A percentile compares a stretch with the other conserved stretches of the same genome.
Conservation (phyloP, 257 asterid species). For the Nemophila menziesii region DNA sequence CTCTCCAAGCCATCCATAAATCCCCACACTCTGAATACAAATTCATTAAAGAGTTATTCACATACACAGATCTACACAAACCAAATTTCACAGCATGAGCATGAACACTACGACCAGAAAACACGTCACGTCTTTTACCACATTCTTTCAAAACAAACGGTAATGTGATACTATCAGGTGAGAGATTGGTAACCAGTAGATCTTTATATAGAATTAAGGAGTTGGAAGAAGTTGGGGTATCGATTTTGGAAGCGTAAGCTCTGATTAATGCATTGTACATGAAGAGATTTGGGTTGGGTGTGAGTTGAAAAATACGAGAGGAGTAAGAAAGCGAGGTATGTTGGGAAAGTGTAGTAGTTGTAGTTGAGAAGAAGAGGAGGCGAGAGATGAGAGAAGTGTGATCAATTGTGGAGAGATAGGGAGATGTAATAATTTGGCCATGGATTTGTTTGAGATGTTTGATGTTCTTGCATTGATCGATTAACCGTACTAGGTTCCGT, state of each 20-base stretch:
- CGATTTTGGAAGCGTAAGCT: slow-evolving; percentile 38
- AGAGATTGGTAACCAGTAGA: slow-evolving; percentile 25
- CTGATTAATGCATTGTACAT: slow-evolving; percentile 62
- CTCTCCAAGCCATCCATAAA: slow-evolving; percentile 41
- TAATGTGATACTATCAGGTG: slow-evolving; percentile 49
- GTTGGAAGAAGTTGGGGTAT: slow-evolving; percentile 23
- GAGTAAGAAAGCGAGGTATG: slow-evolving; percentile 36
- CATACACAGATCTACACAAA: slow-evolving; percentile 34
- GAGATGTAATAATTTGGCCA: slow-evolving; percentile 35
- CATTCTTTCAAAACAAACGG: slow-evolving; percentile 69
- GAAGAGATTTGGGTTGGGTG: slow-evolving; percentile 35
- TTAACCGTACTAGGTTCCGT: slow-evolving; percentile 7
- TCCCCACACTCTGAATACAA: slow-evolving; percentile 40
- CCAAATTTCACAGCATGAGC: slow-evolving; percentile 44
- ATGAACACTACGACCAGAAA: slow-evolving; percentile 42
- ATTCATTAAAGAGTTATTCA: slow-evolving; percentile 48
- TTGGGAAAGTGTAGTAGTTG: slow-evolving; percentile 12
- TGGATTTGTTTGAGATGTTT: slow-evolving; percentile 47
- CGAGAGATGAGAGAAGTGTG: slow-evolving; percentile 50
- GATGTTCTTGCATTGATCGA: slow-evolving; percentile 40
- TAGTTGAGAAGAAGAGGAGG: slow-evolving; percentile 40
- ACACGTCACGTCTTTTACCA: slow-evolving; percentile 25
- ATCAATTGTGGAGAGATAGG: slow-evolving; percentile 26
- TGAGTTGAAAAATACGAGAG: slow-evolving; percentile 26
- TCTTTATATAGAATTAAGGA: slow-evolving; percentile 36